Conservation (phyloP, 2,329 filamentous ascomycete species). For the Dactylellina drechsleri region DNA sequence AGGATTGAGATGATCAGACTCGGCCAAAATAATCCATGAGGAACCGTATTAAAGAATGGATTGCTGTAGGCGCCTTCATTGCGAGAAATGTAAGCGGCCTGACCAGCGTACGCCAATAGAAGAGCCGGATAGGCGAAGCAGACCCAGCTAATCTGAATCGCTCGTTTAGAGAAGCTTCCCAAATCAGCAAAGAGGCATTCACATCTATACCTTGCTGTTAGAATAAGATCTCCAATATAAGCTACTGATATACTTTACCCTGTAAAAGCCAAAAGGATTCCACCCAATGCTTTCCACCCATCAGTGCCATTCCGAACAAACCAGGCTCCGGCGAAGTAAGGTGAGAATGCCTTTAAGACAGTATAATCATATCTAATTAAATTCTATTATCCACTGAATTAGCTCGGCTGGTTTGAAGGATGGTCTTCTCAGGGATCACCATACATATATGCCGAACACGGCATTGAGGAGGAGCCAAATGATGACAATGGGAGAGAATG, state of each 20-base stretch:
- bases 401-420: background rate
- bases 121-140: slow-evolving; percentile 75
- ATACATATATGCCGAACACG: slow-evolving; percentile 70
- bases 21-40: slow-evolving; percentile 74
- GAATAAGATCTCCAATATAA: background rate
- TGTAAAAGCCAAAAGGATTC: slow-evolving; percentile 78
- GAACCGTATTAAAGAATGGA: slow-evolving; percentile 77
- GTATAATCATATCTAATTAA: slow-evolving; percentile 67
- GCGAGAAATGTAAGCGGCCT: slow-evolving; percentile 76
- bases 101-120: slow-evolving; percentile 74
- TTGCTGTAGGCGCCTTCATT: slow-evolving; percentile 73
- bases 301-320: slow-evolving; percentile 69
- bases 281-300: slow-evolving; percentile 75
- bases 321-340: slow-evolving; percentile 71
- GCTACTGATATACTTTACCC: slow-evolving; percentile 59
- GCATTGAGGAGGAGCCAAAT: slow-evolving; percentile 74
- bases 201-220: slow-evolving; percentile 63
- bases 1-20: slow-evolving; percentile 75
- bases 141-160: slow-evolving; percentile 79
- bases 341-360: slow-evolving; percentile 69
- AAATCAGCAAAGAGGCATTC: slow-evolving; percentile 76
- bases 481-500: slow-evolving; percentile 74
- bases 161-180: slow-evolving; percentile 74
- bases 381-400: slow-evolving; percentile 61
- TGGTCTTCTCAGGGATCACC: slow-evolving; percentile 12